A percentile compares a stretch with the other conserved stretches of the same genome.
Evolutionary conservation across 345 rosid species (phyloP).

Genomic region (Eucalyptus sp.): DNA sequence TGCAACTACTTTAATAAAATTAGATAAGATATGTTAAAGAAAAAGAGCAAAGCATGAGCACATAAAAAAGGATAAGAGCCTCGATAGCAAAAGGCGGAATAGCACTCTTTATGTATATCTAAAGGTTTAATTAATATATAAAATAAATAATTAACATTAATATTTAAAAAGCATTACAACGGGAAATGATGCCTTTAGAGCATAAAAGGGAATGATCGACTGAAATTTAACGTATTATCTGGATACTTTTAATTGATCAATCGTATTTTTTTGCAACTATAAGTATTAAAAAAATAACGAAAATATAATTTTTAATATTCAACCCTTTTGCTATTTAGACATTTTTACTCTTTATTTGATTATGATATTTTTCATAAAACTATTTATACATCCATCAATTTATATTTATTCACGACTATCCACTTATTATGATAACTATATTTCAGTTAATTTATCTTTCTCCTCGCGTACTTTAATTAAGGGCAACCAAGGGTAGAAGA

Average conservation of each 20-base stretch:
- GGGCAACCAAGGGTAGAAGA: neutral
- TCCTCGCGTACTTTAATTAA: too few relatives aligned
- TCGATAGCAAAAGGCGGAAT: neutral
- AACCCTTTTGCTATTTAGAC: neutral
- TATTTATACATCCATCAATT: neutral
- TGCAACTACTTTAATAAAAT: neutral
- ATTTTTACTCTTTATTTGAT: neutral
- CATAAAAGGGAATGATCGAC: neutral
- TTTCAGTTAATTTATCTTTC: neutral
- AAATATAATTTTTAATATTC: neutral
- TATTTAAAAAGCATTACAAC: neutral
- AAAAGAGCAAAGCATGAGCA: neutral
- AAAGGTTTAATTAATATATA: neutral
- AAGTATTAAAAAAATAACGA: neutral
- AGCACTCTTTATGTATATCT: neutral
- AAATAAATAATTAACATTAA: neutral
- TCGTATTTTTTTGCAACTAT: neutral
- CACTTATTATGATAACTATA: neutral
- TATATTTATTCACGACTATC: neutral
- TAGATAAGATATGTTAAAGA: neutral
- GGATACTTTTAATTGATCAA: neutral
- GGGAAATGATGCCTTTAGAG: neutral
- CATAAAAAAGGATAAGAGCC: neutral
- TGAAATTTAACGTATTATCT: rapidly evolving
- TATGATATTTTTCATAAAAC: neutral